These are phyloP conservation scores for Triticum monococcum DNA, from an alignment of 176 grass and related monocot genomes.

Conservation along the genomic window DNA sequence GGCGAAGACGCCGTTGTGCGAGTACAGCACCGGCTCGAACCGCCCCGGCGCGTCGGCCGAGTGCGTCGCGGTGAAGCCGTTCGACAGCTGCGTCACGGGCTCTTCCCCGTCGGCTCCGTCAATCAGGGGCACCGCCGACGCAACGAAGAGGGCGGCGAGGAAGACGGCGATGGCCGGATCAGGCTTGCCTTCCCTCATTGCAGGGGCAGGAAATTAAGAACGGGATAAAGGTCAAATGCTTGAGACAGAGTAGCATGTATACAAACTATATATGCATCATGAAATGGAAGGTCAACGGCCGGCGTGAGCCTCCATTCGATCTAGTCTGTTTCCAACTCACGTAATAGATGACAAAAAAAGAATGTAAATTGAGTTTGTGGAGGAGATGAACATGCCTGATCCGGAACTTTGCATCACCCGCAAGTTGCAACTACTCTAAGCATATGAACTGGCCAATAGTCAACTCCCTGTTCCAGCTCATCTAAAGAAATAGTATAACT, in stretches of 20 bases:
- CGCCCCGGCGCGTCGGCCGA: neutral
- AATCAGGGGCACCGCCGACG: neutral
- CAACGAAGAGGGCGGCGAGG: neutral
- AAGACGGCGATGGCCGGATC: slow-evolving; percentile 30
- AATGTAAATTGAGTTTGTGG: neutral
- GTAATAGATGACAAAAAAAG: neutral
- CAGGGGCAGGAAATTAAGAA: neutral
- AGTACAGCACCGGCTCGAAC: slow-evolving; percentile 57
- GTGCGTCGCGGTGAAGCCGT: slow-evolving; percentile 53
- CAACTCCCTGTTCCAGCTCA: neutral
- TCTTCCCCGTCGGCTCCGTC: neutral
- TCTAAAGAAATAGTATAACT: neutral
- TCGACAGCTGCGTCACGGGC: slow-evolving; percentile 14
- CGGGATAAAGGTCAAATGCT: neutral
- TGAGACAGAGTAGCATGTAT: neutral
- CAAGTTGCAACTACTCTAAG: neutral
- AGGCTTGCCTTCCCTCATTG: neutral
- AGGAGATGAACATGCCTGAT: neutral
- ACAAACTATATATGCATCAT: neutral
- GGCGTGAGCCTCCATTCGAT: neutral
- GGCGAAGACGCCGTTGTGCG: slow-evolving; percentile 45
- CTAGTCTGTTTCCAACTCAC: neutral
- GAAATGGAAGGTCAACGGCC: slow-evolving; percentile 25
- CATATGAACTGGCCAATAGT: neutral
- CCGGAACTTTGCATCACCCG: neutral